Percentiles rank a stretch among this genome's conserved stretches.
These are phyloP conservation scores for Davidsoniella eucalypti DNA, from an alignment of 2,329 filamentous ascomycete species.

Conservation along the genomic window DNA sequence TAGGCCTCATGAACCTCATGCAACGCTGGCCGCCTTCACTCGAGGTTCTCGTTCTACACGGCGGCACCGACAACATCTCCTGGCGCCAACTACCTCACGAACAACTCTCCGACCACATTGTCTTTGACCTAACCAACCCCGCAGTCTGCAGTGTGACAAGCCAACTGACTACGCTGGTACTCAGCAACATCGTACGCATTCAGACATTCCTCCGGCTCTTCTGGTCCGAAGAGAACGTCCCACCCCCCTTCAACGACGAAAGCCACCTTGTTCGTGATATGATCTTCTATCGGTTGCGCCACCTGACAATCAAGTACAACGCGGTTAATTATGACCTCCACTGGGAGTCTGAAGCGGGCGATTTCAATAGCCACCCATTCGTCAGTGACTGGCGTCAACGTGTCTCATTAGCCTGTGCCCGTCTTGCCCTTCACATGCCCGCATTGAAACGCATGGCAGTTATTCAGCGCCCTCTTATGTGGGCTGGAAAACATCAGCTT, in stretches of 20 bases:
- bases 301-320: constrained; percentile 14
- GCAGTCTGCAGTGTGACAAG: constrained; percentile 12
- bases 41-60: constrained; percentile 13
- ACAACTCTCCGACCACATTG: constrained; percentile 13
- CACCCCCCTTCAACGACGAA: constrained; percentile 8
- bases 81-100: constrained; percentile 16
- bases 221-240: constrained; percentile 14
- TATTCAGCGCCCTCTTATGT: constrained; percentile 16
- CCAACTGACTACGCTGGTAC: constrained; percentile 12
- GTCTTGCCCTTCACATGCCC: constrained; percentile 15
- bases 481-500: constrained; percentile 16
- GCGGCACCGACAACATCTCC: constrained; percentile 14
- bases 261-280: not conserved
- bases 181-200: constrained; percentile 15
- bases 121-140: constrained; percentile 12
- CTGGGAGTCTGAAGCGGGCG: constrained; percentile 14
- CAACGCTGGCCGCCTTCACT: constrained; percentile 14
- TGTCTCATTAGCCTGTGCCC: constrained; percentile 15
- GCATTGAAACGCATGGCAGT: constrained; percentile 14
- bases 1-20: constrained; percentile 13
- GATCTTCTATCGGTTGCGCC: constrained; percentile 11
- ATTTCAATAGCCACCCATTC: constrained; percentile 15
- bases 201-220: constrained; percentile 14
- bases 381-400: constrained; percentile 15
- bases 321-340: constrained; percentile 15